A percentile compares a stretch with the other conserved stretches of the same genome.
These are phyloP conservation scores for Microglena sp. DNA, from an alignment of 139 green algal species.

Conservation along the genomic window DNA sequence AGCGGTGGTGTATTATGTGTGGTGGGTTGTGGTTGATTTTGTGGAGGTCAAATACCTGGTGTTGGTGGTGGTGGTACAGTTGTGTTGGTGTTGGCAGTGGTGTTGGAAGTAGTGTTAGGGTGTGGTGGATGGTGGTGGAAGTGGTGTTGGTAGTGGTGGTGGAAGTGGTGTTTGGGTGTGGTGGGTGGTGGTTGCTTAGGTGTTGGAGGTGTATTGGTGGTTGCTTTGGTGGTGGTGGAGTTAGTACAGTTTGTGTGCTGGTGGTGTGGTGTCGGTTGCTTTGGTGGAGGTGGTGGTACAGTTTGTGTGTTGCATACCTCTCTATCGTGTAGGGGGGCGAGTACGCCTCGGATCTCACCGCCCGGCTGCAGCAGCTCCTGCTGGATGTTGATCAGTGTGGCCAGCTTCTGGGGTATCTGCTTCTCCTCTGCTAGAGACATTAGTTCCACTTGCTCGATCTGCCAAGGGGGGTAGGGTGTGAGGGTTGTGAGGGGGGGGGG, in stretches of 20 bases:
- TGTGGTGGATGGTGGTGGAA: background rate
- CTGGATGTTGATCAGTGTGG: constrained; percentile 56
- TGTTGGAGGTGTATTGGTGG: too few species aligned
- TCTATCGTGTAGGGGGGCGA: background rate
- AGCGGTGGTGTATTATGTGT: too few species aligned
- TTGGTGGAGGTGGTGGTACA: too few species aligned
- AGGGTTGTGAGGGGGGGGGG: too few species aligned
- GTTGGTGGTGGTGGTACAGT: too few species aligned
- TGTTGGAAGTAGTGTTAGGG: background rate
- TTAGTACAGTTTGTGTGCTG: too few species aligned
- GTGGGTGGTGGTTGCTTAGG: background rate
- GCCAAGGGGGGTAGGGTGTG: background rate
- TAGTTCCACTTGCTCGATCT: constrained; percentile 21
- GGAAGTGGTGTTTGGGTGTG: background rate
- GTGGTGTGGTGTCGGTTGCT: too few species aligned
- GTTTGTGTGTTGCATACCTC: too few species aligned
- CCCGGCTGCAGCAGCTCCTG: constrained; percentile 55
- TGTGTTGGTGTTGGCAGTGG: too few species aligned
- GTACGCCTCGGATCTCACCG: constrained; percentile 36
- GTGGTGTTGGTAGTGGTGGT: background rate
- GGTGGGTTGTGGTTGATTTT: too few species aligned
- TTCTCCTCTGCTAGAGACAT: constrained; percentile 17
- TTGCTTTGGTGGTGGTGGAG: too few species aligned
- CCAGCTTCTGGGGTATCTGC: constrained; percentile 17
- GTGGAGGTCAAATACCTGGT: too few species aligned